Conservation (phyloP, 2,329 filamentous ascomycete genomes). For the Paradendryphiella salina region DNA sequence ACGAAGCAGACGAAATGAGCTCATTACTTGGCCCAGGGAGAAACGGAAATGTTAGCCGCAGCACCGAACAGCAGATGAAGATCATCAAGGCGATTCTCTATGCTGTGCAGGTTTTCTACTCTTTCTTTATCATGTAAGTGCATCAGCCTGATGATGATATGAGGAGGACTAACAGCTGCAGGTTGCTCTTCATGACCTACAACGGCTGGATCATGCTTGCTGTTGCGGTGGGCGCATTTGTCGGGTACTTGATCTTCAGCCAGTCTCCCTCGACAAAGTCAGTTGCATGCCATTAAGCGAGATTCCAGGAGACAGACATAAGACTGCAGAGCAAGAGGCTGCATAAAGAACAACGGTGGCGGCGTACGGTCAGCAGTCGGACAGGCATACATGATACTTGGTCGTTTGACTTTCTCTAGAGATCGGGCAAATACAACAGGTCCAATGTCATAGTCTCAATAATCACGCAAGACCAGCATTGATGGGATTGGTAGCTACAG, state of each 20-base stretch:
- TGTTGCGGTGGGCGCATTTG: slow-evolving; percentile 82
- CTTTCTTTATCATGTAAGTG: slow-evolving; percentile 98
- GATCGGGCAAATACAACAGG: not conserved
- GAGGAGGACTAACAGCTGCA: slow-evolving; percentile 47
- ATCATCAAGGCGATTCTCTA: slow-evolving; percentile 82
- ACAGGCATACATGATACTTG: too few species aligned
- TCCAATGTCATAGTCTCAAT: not conserved
- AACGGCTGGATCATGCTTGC: slow-evolving; percentile 97
- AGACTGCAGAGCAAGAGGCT: not conserved
- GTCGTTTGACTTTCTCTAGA: not conserved
- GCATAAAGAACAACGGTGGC: not conserved
- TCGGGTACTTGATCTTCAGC: slow-evolving; percentile 82
- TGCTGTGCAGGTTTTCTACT: slow-evolving; percentile 94
- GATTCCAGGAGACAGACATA: not conserved
- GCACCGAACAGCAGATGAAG: slow-evolving; percentile 69
- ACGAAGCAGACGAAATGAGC: slow-evolving; percentile 57
- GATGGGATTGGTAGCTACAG: not conserved
- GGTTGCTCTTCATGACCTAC: slow-evolving; percentile 99
- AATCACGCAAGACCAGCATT: not conserved
- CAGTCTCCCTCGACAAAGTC: slow-evolving; percentile 74
- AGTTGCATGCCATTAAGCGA: slow-evolving; percentile 78
- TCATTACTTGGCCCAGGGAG: slow-evolving; percentile 78
- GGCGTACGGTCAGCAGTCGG: not conserved
- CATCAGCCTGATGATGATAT: not conserved
- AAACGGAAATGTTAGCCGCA: slow-evolving; percentile 53